These are phyloP conservation scores for Alternaria brassicicola DNA, from an alignment of 2,329 filamentous ascomycete species.

Conservation along the genomic window DNA sequence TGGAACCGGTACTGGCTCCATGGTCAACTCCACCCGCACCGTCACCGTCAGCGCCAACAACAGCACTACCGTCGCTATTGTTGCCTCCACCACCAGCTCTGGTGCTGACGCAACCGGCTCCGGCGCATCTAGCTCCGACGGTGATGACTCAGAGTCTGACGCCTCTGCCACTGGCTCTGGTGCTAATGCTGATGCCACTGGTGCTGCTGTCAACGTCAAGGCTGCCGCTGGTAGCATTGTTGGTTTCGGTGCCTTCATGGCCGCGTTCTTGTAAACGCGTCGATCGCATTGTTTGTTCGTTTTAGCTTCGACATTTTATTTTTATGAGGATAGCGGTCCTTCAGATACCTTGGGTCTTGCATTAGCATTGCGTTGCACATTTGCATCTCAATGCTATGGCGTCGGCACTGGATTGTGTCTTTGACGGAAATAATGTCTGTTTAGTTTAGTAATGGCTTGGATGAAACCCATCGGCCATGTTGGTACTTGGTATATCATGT, in stretches of 20 bases:
- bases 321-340: slow-evolving; percentile 30
- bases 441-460: slow-evolving; percentile 9
- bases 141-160: slow-evolving; percentile 21
- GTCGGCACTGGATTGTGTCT: slow-evolving; percentile 33
- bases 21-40: slow-evolving; percentile 37
- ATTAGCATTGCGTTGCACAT: slow-evolving; percentile 22
- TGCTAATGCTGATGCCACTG: slow-evolving; percentile 15
- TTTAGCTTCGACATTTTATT: slow-evolving; percentile 2
- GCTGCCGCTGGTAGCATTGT: slow-evolving; percentile 35
- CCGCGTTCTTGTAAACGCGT: slow-evolving; percentile 45
- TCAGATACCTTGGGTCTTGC: slow-evolving; percentile 41
- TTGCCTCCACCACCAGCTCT: slow-evolving; percentile 17
- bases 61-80: slow-evolving; percentile 39
- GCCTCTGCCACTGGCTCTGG: slow-evolving; percentile 22
- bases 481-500: slow-evolving; percentile 11
- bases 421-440: slow-evolving; percentile 16
- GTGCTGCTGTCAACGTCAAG: slow-evolving; percentile 38
- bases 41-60: slow-evolving; percentile 45
- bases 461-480: slow-evolving; percentile 8
- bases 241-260: slow-evolving; percentile 46
- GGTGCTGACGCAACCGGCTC: slow-evolving; percentile 16
- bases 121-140: slow-evolving; percentile 13
- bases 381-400: slow-evolving; percentile 18
- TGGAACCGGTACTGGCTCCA: slow-evolving; percentile 29
- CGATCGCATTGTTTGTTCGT: neutral